Percentiles rank a stretch among this genome's conserved stretches.
Evolutionary conservation across 352 stramenopile genomes (phyloP).

Genomic region (Globisporangium emineosum): DNA sequence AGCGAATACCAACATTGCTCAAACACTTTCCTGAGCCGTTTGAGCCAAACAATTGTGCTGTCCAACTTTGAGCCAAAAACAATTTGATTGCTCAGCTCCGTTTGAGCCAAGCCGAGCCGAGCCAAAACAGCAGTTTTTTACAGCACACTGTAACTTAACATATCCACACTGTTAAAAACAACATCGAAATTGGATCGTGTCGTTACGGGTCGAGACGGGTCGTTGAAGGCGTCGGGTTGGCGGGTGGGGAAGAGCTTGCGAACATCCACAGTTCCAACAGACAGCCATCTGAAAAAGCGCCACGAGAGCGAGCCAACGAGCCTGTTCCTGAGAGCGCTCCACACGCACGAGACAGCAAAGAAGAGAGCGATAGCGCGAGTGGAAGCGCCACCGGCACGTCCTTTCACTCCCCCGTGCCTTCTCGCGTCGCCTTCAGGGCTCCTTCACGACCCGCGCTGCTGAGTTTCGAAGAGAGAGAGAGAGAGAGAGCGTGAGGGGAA

Average conservation of each 20-base stretch:
- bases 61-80: no score
- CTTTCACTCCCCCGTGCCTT: neutral
- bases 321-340: neutral
- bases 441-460: neutral
- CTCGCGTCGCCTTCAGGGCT: neutral
- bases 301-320: neutral
- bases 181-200: slow-evolving; percentile 1
- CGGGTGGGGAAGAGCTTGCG: neutral
- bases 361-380: no score
- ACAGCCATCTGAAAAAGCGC: slow-evolving; percentile 1
- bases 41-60: no score
- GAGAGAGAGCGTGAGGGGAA: neutral
- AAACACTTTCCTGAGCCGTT: no score
- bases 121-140: no score
- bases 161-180: no score
- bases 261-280: neutral
- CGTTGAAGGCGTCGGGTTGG: slow-evolving; percentile 6
- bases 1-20: slow-evolving; percentile 14
- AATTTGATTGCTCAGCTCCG: no score
- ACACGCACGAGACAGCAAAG: neutral
- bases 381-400: neutral
- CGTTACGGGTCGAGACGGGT: slow-evolving; percentile 4
- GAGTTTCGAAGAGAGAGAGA: neutral
- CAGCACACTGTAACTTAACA: no score
- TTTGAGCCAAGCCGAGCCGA: no score